Conservation (phyloP, 208 protist genomes). For the Endotrypanum monterogeii region DNA sequence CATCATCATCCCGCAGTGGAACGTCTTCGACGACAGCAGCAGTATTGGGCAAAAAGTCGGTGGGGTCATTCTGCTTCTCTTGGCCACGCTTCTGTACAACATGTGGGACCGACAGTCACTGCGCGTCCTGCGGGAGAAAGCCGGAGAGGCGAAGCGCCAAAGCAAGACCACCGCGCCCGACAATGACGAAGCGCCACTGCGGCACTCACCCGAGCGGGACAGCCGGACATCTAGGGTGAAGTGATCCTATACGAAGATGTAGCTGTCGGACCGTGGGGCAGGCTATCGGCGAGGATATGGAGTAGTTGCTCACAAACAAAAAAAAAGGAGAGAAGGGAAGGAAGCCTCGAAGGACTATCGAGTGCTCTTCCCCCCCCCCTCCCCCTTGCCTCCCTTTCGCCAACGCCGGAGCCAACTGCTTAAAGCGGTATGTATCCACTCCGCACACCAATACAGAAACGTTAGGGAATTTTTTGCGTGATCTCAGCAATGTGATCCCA, state of each 20-base stretch:
- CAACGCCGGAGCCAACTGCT: too few species aligned
- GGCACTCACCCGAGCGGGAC: neutral
- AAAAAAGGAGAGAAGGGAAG: neutral
- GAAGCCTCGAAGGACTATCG: neutral
- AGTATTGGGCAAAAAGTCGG: constrained; percentile 71
- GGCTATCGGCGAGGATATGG: too few species aligned
- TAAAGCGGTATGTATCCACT: too few species aligned
- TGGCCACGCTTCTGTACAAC: constrained; percentile 70
- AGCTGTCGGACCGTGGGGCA: too few species aligned
- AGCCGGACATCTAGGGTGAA: neutral
- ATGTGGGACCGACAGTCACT: constrained; percentile 77
- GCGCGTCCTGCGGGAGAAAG: constrained; percentile 24
- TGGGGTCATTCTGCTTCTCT: constrained; percentile 65
- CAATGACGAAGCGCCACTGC: neutral
- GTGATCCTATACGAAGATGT: neutral
- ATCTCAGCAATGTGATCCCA: too few species aligned
- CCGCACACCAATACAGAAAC: too few species aligned
- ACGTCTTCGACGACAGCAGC: constrained; percentile 66
- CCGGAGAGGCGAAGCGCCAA: constrained; percentile 23
- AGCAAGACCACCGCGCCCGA: neutral
- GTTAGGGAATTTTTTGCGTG: too few species aligned
- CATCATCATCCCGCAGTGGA: constrained; percentile 78
- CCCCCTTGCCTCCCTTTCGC: too few species aligned
- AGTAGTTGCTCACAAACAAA: neutral
- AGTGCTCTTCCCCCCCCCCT: too few species aligned